A percentile compares a stretch with the other conserved stretches of the same genome.
Evolutionary conservation across 768 basidiomycete genomes (phyloP).

Genomic region (Rhodotorula toruloides): DNA sequence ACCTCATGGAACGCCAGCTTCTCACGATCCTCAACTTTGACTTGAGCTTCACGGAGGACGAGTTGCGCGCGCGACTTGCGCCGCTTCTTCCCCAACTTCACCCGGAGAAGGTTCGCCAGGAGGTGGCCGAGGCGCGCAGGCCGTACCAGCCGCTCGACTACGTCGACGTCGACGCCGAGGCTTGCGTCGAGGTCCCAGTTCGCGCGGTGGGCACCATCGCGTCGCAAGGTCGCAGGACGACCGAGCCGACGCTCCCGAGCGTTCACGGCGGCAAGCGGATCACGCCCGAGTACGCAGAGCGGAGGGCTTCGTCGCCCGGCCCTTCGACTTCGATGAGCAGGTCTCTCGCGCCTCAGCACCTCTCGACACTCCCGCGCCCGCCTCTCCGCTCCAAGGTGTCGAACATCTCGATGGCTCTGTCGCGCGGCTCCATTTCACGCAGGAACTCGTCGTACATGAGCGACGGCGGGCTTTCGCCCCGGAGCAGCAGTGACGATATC

Average conservation of each 20-base stretch:
- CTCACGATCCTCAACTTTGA: constrained; percentile 84
- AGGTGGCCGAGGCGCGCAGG: constrained; percentile 13
- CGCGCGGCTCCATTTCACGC: background rate
- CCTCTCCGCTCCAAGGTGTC: constrained; percentile 1
- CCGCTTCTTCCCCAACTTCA: constrained; percentile 11
- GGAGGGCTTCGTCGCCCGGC: background rate
- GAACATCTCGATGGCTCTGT: too few species aligned
- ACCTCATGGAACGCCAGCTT: constrained; percentile 94
- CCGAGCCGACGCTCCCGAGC: too few species aligned
- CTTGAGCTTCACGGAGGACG: constrained; percentile 72
- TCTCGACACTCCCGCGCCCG: background rate
- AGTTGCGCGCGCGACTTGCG: constrained; percentile 9
- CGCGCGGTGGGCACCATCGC: too few species aligned
- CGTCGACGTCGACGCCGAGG: background rate
- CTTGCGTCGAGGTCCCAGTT: background rate
- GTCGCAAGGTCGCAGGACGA: too few species aligned
- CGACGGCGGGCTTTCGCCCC: constrained; percentile 1
- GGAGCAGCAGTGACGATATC: background rate
- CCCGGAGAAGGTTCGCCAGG: background rate
- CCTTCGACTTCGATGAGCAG: background rate
- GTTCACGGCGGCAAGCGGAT: constrained; percentile 2
- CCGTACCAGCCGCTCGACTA: constrained; percentile 7
- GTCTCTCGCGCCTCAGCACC: background rate
- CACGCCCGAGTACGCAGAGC: constrained; percentile 2
- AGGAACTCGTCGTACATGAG: background rate